Evolutionary conservation across 2,329 filamentous ascomycete species (phyloP), one percentile per base, ranked within the genome.

Genomic region (Aspergillus luchuensis): DNA sequence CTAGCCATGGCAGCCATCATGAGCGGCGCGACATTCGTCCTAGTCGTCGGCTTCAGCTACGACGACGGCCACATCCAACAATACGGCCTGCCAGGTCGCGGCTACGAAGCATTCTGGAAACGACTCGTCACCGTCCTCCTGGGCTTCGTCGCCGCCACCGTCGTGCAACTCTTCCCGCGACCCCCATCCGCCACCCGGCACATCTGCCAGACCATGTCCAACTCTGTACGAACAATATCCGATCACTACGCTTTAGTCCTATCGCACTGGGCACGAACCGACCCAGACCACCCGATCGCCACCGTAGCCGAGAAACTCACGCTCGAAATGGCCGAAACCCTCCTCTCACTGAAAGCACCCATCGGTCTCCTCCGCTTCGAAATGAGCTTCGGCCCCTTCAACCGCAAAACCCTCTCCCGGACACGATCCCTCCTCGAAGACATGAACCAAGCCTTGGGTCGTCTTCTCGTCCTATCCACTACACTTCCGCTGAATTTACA

Each of bases 191-290:
- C 80, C 0, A 78, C 80, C 0, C 72, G 69, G 0, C 79, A 82
- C 57, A 72, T 81, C 41, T 75, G 76, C 64, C 80, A 79, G 41
- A 76, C 79, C 0, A 75, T 84, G 0, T 80, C 82, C 0, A 77
- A 79, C 43, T 69, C 74, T 0, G 68, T 84, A 2, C 74, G 78
- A 8, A 74, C 75, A 0, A 61, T 84, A 1, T 79, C 78, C 0
- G 79, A 82, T 59, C 81, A 83, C 63, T 84, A 84, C 57, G 81
- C 82, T 0, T 72, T 84, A 0, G 64, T 83, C 0, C 64, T 84
- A 0, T 82, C 81, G 0, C 76, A 78, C 59, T 81, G 80, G 79
- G 73, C 71, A 4, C 71, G 73, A 1, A 55, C 67, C 6, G 60
- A 64, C 3, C 57, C 61, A 30, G 60, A 71, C 33, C 67, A 67